Evolutionary conservation across 2,329 filamentous ascomycete genomes (phyloP).

Genomic region (Trichoderma simmonsii): DNA sequence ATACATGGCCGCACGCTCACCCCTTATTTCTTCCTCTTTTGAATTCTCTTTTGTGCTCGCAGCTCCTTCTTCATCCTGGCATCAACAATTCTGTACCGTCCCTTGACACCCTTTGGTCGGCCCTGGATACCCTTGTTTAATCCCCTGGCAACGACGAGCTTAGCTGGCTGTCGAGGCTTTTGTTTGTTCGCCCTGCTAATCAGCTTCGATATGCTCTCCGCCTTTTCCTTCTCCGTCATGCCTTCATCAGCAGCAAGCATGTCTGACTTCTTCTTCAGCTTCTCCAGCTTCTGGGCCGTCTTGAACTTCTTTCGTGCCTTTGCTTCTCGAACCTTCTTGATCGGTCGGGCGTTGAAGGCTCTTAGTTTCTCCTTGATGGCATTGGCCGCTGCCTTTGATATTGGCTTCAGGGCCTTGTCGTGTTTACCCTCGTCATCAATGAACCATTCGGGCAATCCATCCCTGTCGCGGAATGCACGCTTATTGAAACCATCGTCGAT

Average conservation of each 20-base stretch:
- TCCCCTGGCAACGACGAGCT: conserved; percentile 84
- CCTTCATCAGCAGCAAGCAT: conserved; percentile 84
- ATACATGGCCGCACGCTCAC: neutral
- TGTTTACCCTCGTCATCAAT: conserved; percentile 86
- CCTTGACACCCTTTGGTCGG: conserved; percentile 87
- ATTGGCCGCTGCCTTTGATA: conserved; percentile 80
- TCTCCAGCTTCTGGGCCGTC: conserved; percentile 85
- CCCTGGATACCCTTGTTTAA: conserved; percentile 82
- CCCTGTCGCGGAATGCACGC: conserved; percentile 82
- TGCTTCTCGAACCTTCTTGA: conserved; percentile 98
- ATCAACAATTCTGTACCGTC: conserved; percentile 96
- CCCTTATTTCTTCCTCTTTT: conserved; percentile 66
- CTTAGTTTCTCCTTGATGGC: conserved; percentile 95
- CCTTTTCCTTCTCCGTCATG: conserved; percentile 95
- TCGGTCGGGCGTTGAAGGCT: conserved; percentile 89
- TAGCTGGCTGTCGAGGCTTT: conserved; percentile 79
- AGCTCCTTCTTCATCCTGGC: conserved; percentile 95
- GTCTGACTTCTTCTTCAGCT: conserved; percentile 95
- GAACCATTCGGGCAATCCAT: conserved; percentile 97
- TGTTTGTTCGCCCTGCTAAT: conserved; percentile 80
- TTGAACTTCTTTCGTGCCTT: conserved; percentile 97
- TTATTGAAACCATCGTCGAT: conserved; percentile 94
- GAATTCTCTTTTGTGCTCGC: conserved; percentile 73
- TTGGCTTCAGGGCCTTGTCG: conserved; percentile 81
- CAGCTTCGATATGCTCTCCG: conserved; percentile 74